Percentiles rank a stretch among this genome's conserved stretches.
Conservation (phyloP, 441 rosid species). For the Syzygium syzygioides region DNA sequence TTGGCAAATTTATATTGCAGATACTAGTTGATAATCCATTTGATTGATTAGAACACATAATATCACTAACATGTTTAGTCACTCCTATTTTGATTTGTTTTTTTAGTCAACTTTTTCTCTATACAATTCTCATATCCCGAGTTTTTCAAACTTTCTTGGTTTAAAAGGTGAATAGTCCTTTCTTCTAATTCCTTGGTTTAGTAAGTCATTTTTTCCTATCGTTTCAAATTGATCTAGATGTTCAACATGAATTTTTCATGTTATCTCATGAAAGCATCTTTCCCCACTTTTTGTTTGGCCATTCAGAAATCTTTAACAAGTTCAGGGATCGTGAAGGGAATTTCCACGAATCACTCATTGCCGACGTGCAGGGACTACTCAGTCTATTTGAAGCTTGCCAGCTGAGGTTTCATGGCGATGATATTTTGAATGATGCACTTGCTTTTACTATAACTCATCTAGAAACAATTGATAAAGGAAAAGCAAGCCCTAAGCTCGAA, state of each 20-base stretch:
- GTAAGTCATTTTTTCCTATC: fast-evolving
- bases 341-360: not conserved
- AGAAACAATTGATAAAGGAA: not conserved
- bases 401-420: not conserved
- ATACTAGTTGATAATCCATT: not conserved
- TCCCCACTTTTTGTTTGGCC: not conserved
- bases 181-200: not conserved
- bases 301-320: conserved; percentile 1
- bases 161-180: not conserved
- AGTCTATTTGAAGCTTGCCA: conserved; percentile 14
- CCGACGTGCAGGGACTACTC: not conserved
- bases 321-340: not conserved
- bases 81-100: not conserved
- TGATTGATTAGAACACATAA: not conserved
- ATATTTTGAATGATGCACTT: conserved; percentile 3
- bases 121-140: not conserved
- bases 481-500: not conserved
- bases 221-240: not conserved
- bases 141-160: not conserved
- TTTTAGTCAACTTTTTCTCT: not conserved
- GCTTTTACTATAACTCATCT: not conserved
- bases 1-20: not conserved
- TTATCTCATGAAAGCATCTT: not conserved
- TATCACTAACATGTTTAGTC: not conserved
- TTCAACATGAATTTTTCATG: too few relatives aligned